Evolutionary conservation across 1,284 basidiomycete genomes (phyloP).

Genomic region (Peniophora sp.): DNA sequence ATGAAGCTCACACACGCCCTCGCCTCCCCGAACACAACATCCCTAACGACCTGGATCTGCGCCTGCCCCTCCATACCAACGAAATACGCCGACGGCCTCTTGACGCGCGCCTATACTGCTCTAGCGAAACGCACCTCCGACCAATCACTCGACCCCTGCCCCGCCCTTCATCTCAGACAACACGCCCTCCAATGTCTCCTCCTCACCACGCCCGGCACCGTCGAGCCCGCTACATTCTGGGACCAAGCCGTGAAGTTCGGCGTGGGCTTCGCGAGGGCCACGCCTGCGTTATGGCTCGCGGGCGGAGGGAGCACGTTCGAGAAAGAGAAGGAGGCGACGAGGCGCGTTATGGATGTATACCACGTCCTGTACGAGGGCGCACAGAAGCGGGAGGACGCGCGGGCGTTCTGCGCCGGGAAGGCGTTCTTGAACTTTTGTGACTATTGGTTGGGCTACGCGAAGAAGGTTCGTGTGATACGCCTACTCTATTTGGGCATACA

Average conservation of each 20-base stretch:
- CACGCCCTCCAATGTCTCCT: constrained; percentile 24
- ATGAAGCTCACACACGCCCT: constrained; percentile 18
- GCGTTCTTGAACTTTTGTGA: constrained; percentile 59
- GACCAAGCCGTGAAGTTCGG: constrained; percentile 51
- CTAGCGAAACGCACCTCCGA: constrained; percentile 35
- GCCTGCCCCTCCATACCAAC: constrained; percentile 30
- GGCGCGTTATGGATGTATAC: constrained; percentile 33
- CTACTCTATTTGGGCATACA: not conserved
- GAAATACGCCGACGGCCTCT: constrained; percentile 48
- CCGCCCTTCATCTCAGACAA: constrained; percentile 33
- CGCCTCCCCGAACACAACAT: constrained; percentile 27
- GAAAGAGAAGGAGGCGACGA: constrained; percentile 25
- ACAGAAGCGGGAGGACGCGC: constrained; percentile 26
- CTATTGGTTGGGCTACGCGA: constrained; percentile 29
- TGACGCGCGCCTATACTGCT: constrained; percentile 50
- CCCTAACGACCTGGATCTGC: constrained; percentile 48
- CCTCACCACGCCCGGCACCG: constrained; percentile 20
- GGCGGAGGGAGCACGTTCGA: constrained; percentile 5
- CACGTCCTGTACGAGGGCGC: constrained; percentile 29
- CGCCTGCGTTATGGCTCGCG: constrained; percentile 10
- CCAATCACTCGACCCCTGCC: constrained; percentile 13
- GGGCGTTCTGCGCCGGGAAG: constrained; percentile 35
- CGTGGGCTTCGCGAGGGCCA: constrained; percentile 32
- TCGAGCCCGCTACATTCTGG: constrained; percentile 47
- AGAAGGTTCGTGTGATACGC: constrained; percentile 15